These are phyloP conservation scores for Populus alba DNA, from an alignment of 345 rosid species.

Conservation along the genomic window DNA sequence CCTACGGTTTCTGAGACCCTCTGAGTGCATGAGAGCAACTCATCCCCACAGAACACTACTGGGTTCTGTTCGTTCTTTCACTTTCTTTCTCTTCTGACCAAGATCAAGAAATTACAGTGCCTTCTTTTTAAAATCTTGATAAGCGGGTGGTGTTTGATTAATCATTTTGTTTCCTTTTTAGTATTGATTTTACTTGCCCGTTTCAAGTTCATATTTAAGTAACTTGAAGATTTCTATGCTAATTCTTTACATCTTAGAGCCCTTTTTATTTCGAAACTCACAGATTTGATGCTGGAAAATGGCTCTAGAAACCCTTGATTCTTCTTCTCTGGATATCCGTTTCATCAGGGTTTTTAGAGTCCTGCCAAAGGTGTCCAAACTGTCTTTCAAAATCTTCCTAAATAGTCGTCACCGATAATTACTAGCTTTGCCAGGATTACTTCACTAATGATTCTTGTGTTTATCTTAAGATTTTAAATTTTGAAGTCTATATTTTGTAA, in stretches of 20 bases:
- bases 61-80: background rate
- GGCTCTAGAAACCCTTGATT: background rate
- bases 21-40: background rate
- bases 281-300: background rate
- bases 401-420: background rate
- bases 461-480: background rate
- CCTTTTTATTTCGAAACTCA: background rate
- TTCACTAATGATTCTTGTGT: too few relatives aligned
- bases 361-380: background rate
- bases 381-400: background rate
- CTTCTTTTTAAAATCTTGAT: background rate
- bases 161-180: background rate
- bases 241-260: background rate
- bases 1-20: background rate
- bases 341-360: conserved; percentile 2
- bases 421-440: background rate
- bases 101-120: background rate
- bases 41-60: conserved; percentile 3
- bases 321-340: background rate
- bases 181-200: background rate
- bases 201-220: background rate
- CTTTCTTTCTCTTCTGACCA: background rate
- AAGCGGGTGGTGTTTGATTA: background rate
- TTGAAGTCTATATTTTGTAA: background rate
- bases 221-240: background rate